Evolutionary conservation across 73 alveolate species (phyloP).

Genomic region (Loxodes magnus): DNA sequence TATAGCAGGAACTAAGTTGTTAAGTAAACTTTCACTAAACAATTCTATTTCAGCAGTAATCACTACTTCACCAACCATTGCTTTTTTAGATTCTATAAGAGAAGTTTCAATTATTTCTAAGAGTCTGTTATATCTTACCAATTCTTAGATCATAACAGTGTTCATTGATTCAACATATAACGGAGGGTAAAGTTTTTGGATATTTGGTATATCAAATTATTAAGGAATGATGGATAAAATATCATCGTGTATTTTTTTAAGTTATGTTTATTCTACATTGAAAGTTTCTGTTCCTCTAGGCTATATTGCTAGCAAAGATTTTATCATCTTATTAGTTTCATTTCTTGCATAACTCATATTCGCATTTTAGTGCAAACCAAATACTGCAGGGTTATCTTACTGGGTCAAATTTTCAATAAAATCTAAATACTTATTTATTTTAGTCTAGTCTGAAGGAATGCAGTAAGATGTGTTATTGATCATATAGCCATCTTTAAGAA

Average conservation of each 20-base stretch:
- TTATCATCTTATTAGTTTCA: constrained; percentile 67
- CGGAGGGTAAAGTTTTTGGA: constrained; percentile 87
- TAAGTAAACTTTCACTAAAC: constrained; percentile 81
- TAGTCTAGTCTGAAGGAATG: constrained; percentile 68
- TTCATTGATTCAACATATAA: constrained; percentile 86
- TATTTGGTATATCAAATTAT: constrained; percentile 84
- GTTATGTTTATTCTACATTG: constrained; percentile 36
- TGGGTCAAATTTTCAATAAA: constrained; percentile 75
- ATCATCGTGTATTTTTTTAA: constrained; percentile 68
- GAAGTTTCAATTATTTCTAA: constrained; percentile 65
- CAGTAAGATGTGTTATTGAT: constrained; percentile 58
- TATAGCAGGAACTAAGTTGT: constrained; percentile 93
- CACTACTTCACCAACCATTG: constrained; percentile 93
- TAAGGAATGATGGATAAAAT: constrained; percentile 81
- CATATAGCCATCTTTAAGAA: constrained; percentile 57
- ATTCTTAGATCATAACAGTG: constrained; percentile 94
- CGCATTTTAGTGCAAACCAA: constrained; percentile 96
- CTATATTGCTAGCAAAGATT: constrained; percentile 54
- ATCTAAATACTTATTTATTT: constrained; percentile 69
- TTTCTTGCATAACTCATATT: constrained; percentile 90
- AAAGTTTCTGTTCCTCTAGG: constrained; percentile 39
- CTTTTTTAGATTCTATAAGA: constrained; percentile 77
- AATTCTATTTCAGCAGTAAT: constrained; percentile 95
- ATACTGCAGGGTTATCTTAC: constrained; percentile 90
- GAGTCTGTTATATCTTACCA: constrained; percentile 89